Base-by-base conservation (phyloP, 73 alveolate species). In the Urostyla sp. region DNA sequence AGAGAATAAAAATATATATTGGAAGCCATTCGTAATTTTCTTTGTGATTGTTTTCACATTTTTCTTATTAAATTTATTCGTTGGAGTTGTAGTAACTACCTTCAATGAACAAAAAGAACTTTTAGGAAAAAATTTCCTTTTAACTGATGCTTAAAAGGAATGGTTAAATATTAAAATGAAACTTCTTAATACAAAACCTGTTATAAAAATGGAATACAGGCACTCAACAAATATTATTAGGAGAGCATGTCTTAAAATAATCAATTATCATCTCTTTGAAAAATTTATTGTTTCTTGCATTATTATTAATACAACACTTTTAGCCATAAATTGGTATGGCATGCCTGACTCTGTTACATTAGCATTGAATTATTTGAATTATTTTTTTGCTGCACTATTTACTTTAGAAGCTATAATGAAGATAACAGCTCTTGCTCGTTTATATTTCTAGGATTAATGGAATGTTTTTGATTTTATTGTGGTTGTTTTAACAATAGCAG, bases 391-490 rank as follows among this genome's bases (percentile, higher is more conserved):
- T 11, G 66, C 69, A 0, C 36, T 91, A 38, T 87, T 81, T 72
- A 82, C 88, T 26, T 6, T 78, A 36, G 96, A 91, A 58, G 75
- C 72, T 34, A 10, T 75, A 35, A 36, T 82, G 7, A 91, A 87
- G 58, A 21, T 74, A 4, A 24, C 40, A 11, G 92, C 81, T 32
- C 52, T 87, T 30, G 92, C 85, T 10, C 23, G 46, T 32, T 35
- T 40, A 24, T 91, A 74, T 73, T 91, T 75, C 44, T 15, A 57
- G 37, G 84, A 67, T 36, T 56, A 87, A 15, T 91, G 92, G 87
- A 80, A 91, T 51, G 52, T 37, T 31, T 91, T 91, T 57, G 97
- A 91, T 56, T 84, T 83, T 34, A 32, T 76, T n/a, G 76, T 91
- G 26, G 97, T 88, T 4, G 44, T 76, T 31, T 87, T 90, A 27